phyloP scores from a whole-genome alignment of 345 rosid species.

The Ceriops decandra region DNA sequence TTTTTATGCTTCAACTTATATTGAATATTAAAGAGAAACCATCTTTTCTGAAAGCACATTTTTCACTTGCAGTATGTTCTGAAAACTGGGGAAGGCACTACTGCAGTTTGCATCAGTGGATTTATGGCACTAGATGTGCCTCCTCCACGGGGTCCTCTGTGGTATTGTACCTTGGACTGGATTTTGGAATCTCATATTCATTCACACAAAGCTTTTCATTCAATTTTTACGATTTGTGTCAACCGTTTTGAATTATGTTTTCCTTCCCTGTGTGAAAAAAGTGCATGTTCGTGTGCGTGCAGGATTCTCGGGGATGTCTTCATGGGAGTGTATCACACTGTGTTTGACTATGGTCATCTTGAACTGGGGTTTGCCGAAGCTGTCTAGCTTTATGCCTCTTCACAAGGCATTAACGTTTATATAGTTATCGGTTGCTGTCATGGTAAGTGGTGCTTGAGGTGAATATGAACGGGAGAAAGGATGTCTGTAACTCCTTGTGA shows the following conservation, averaged over 20 bases:
- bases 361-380: constrained; percentile 65
- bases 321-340: constrained; percentile 75
- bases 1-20: too few species aligned
- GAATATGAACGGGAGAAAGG: not conserved
- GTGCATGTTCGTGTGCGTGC: not conserved
- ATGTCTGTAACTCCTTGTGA: not conserved
- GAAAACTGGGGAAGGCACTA: constrained; percentile 48
- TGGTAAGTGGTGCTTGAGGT: not conserved
- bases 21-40: too few species aligned
- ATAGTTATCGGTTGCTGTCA: not conserved
- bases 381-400: constrained; percentile 21
- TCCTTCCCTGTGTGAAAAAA: not conserved
- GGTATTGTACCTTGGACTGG: constrained; percentile 32
- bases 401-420: not conserved
- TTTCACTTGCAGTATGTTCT: constrained; percentile 56
- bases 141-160: constrained; percentile 67
- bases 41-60: not conserved
- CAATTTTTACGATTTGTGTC: not conserved
- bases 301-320: constrained; percentile 84
- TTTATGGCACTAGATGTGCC: constrained; percentile 61
- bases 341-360: constrained; percentile 64
- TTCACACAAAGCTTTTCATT: not conserved
- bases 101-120: constrained; percentile 61
- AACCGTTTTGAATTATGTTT: not conserved
- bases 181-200: too few species aligned